Base-by-base conservation (phyloP, 1,139 yeast genomes). In the Hansenula sp. region DNA sequence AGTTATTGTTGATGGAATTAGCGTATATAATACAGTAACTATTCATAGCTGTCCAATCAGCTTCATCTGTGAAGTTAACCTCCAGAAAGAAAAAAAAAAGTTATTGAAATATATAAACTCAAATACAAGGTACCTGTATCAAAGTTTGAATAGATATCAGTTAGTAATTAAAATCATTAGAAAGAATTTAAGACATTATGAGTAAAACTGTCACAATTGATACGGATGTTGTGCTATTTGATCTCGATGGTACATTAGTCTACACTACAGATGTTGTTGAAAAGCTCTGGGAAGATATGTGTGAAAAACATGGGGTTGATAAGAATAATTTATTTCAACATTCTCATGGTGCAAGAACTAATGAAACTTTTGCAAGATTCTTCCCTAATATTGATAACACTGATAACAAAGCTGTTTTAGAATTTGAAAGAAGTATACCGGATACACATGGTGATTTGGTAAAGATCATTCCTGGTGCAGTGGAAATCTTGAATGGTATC, bases 221-320 rank as follows among this genome's bases (percentile, higher is more conserved):
- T 54, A 13, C 35, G 2, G 59, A 53, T 28, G 27, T 55, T 13
- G 43, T 52, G 51, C 74, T 84, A 51, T 85, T 86, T 61, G 95
- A 86, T 62, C 79, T 89, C 43, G 95, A 86, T 59, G 95, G 95
- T 41, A 86, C 95, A 32, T 71, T 86, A 57, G 86, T 86, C 59
- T 79, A 82, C 60, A 83, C 95, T 31, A 85, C 90, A 46, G 82
- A 80, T 44, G 88, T 94, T 44, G 83, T 86, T 51, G 87, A 86
- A 59, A 83, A 78, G 57, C 80, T 85, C 68, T 85, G 94, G 94
- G 74, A 75, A 60, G 79, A 79, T 49, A 77, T 82, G 57, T 87
- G 84, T 48, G 74, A 77, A 52, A 74, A 83, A 64, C 82, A 87
- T 43, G 80, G 77, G 55, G 82, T 83, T 45, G 78, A 81, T 64